Conservation (phyloP, 2,329 filamentous ascomycete species). For the Hawksworthiomyces lignivorus region DNA sequence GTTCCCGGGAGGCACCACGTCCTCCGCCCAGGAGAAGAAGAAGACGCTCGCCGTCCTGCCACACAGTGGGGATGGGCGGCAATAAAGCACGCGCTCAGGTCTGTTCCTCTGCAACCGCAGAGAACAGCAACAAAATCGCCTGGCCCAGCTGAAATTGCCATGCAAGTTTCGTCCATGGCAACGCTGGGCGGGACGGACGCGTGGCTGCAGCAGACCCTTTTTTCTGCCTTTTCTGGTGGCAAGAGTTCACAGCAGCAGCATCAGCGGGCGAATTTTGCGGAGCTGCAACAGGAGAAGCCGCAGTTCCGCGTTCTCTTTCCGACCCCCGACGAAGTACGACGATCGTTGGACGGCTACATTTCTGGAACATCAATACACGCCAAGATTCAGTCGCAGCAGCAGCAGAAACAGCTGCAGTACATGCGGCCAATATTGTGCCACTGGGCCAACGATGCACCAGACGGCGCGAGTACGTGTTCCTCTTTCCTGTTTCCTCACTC, state of each 20-base stretch:
- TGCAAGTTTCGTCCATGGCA: slow-evolving; percentile 74
- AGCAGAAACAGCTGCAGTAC: slow-evolving; percentile 67
- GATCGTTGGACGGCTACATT: slow-evolving; percentile 67
- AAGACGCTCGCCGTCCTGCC: slow-evolving; percentile 18
- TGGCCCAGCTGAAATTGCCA: slow-evolving; percentile 41
- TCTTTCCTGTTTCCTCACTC: too few species aligned
- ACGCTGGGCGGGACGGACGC: slow-evolving; percentile 62
- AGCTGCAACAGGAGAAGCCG: slow-evolving; percentile 25
- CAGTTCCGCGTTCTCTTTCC: slow-evolving; percentile 71
- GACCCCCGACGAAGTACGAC: slow-evolving; percentile 68
- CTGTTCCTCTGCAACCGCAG: slow-evolving; percentile 36
- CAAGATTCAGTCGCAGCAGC: slow-evolving; percentile 62
- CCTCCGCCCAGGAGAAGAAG: slow-evolving; percentile 15
- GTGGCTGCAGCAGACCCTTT: slow-evolving; percentile 64
- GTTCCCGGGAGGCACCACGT: slow-evolving; percentile 60
- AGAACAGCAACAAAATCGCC: not conserved
- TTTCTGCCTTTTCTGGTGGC: slow-evolving; percentile 37
- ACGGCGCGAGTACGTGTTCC: too few species aligned
- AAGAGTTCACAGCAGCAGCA: too few species aligned
- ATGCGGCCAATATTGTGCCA: slow-evolving; percentile 63
- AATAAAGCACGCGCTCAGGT: slow-evolving; percentile 50
- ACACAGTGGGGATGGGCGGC: slow-evolving; percentile 73
- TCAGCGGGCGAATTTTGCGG: too few species aligned
- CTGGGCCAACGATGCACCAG: slow-evolving; percentile 58
- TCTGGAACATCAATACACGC: slow-evolving; percentile 78